Conservation (phyloP, 768 basidiomycete genomes). For the Cubamyces sp. region DNA sequence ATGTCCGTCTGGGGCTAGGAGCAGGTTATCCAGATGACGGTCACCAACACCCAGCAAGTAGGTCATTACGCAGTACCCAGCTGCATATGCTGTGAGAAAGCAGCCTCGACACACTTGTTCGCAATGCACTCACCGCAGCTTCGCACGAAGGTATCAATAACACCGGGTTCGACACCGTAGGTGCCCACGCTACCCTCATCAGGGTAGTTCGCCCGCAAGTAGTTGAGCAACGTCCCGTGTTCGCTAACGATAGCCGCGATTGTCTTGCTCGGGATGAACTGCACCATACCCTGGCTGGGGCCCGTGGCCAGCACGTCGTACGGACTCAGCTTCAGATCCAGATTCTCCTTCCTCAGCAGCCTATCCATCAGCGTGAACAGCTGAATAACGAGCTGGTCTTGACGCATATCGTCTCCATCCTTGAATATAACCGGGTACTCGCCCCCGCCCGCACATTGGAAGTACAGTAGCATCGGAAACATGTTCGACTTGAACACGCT, state of each 20-base stretch:
- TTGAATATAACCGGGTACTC: constrained; percentile 98
- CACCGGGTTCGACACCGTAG: constrained; percentile 90
- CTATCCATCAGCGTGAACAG: constrained; percentile 99
- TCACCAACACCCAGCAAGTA: constrained; percentile 97
- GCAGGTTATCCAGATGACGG: constrained; percentile 93
- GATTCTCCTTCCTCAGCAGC: constrained; percentile 88
- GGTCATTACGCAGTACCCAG: constrained; percentile 97
- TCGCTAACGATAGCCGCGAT: constrained; percentile 95
- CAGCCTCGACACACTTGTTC: not conserved
- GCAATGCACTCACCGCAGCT: constrained; percentile 81
- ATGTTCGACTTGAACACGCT: constrained; percentile 98
- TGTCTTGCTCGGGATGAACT: constrained; percentile 95
- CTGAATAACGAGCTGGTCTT: constrained; percentile 97
- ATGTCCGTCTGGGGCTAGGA: constrained; percentile 92
- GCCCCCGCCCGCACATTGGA: constrained; percentile 80
- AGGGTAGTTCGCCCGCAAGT: constrained; percentile 82
- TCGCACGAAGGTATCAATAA: constrained; percentile 94
- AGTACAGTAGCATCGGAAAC: constrained; percentile 88
- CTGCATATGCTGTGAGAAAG: constrained; percentile 45
- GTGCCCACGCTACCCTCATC: constrained; percentile 96
- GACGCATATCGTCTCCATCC: constrained; percentile 97
- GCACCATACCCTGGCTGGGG: constrained; percentile 90
- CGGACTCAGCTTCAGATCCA: constrained; percentile 89
- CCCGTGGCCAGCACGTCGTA: constrained; percentile 95
- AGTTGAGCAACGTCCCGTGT: constrained; percentile 85